Conservation (phyloP, 2,329 filamentous ascomycete species). For the Davidsoniella virescens region DNA sequence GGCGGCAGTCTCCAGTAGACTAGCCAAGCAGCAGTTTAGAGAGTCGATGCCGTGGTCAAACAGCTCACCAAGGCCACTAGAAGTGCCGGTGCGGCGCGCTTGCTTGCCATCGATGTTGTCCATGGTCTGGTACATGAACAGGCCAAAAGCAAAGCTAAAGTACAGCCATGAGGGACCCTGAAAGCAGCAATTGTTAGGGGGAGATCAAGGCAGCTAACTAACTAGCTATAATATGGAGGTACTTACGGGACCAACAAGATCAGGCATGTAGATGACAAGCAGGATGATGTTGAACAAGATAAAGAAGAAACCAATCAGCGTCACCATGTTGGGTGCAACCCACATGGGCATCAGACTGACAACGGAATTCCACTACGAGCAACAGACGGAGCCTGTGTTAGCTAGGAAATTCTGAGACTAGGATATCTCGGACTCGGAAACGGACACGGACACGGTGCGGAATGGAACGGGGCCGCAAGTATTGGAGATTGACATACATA, state of each 20-base stretch:
- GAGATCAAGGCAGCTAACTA: neutral
- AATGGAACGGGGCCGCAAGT: slow-evolving; percentile 5
- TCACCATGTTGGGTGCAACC: slow-evolving; percentile 97
- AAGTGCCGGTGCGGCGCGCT: slow-evolving; percentile 83
- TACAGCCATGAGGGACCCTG: slow-evolving; percentile 84
- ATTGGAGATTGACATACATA: slow-evolving; percentile 53
- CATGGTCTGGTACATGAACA: slow-evolving; percentile 99
- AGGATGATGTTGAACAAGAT: slow-evolving; percentile 68
- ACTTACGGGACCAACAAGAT: slow-evolving; percentile 74
- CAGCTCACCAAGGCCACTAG: slow-evolving; percentile 83
- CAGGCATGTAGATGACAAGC: slow-evolving; percentile 68
- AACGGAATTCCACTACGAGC: slow-evolving; percentile 77
- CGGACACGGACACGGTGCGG: neutral
- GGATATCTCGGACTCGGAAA: too few species aligned
- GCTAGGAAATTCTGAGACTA: too few species aligned
- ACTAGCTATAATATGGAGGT: neutral
- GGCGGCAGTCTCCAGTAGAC: slow-evolving; percentile 76
- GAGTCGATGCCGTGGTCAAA: slow-evolving; percentile 99
- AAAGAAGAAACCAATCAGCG: slow-evolving; percentile 84
- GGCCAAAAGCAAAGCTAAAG: slow-evolving; percentile 83
- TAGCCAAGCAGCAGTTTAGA: slow-evolving; percentile 88
- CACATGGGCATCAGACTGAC: slow-evolving; percentile 86
- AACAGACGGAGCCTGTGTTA: slow-evolving; percentile 7
- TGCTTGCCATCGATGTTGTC: slow-evolving; percentile 99
- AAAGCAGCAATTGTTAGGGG: slow-evolving; percentile 9